A percentile compares a stretch with the other conserved stretches of the same genome.
Evolutionary conservation across 768 basidiomycete species (phyloP).

Genomic region (Tephrocybe sp.): DNA sequence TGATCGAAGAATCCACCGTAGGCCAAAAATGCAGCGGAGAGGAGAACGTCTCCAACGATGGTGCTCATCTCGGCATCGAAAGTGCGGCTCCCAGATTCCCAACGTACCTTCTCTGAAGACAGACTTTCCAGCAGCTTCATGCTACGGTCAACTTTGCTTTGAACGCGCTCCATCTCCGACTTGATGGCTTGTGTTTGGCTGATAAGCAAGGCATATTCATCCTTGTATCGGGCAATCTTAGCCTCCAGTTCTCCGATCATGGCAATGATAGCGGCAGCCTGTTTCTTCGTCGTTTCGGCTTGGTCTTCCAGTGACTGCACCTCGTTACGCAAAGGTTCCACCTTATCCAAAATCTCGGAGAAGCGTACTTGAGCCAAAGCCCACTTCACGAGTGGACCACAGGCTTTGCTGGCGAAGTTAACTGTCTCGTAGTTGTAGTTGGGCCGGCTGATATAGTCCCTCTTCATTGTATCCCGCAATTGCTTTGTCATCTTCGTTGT

Average conservation of each 20-base stretch:
- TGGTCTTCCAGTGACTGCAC: constrained; percentile 91
- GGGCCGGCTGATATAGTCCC: constrained; percentile 87
- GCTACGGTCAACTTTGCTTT: constrained; percentile 95
- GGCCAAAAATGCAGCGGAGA: constrained; percentile 95
- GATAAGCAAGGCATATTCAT: constrained; percentile 95
- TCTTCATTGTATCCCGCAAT: constrained; percentile 89
- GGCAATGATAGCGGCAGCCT: constrained; percentile 84
- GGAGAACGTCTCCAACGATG: constrained; percentile 93
- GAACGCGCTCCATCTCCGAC: constrained; percentile 95
- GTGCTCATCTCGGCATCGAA: constrained; percentile 99
- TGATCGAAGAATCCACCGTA: constrained; percentile 99
- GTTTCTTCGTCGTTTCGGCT: constrained; percentile 93
- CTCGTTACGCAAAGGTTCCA: constrained; percentile 94
- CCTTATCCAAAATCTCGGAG: constrained; percentile 96
- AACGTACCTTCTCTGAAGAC: constrained; percentile 91
- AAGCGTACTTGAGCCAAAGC: constrained; percentile 95
- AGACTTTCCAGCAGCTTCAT: constrained; percentile 93
- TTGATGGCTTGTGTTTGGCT: constrained; percentile 98
- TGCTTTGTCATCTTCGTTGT: constrained; percentile 89
- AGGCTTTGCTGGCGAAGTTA: constrained; percentile 93
- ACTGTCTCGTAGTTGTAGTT: constrained; percentile 95
- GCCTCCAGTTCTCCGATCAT: constrained; percentile 93
- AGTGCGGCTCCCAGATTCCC: constrained; percentile 92
- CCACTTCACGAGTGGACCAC: constrained; percentile 98
- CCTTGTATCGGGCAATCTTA: constrained; percentile 93